Percentiles rank a stretch among this genome's conserved stretches.
Conservation (phyloP, 2,329 filamentous ascomycete genomes). For the Colletotrichum destructivum region DNA sequence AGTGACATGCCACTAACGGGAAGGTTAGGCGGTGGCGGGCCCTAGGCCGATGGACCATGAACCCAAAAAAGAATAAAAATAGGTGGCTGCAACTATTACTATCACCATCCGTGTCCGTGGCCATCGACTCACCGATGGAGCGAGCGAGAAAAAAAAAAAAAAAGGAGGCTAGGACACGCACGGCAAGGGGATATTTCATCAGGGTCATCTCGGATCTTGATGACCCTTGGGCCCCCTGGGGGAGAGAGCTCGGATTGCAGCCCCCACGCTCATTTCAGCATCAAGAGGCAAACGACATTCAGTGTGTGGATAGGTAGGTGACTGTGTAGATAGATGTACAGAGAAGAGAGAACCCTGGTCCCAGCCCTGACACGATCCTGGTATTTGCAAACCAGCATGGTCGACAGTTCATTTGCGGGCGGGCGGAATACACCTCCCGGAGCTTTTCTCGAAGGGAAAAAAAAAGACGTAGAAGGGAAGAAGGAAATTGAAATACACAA, state of each 20-base stretch:
- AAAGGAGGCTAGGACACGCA: background rate
- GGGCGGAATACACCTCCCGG: constrained; percentile 3
- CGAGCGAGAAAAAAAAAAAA: background rate
- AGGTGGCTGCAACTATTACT: constrained; percentile 18
- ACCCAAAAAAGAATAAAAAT: constrained; percentile 1
- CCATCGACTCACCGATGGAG: background rate
- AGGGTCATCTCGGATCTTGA: background rate
- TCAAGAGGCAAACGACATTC: no score
- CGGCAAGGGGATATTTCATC: background rate
- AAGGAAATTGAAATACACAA: background rate
- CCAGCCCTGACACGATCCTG: constrained; percentile 34
- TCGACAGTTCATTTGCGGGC: constrained; percentile 8
- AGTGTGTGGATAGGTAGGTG: no score
- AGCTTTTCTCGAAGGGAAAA: background rate
- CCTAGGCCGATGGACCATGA: constrained; percentile 3
- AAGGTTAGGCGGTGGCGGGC: constrained; percentile 17
- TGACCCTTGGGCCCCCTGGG: no score
- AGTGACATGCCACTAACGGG: background rate
- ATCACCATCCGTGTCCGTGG: background rate
- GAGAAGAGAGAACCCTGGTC: background rate
- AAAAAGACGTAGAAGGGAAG: background rate
- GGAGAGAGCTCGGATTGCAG: no score
- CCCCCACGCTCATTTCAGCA: background rate
- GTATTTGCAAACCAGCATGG: constrained; percentile 11
- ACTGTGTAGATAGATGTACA: no score